Conservation (phyloP, 2,329 filamentous ascomycete genomes). For the Beauveria varroae region DNA sequence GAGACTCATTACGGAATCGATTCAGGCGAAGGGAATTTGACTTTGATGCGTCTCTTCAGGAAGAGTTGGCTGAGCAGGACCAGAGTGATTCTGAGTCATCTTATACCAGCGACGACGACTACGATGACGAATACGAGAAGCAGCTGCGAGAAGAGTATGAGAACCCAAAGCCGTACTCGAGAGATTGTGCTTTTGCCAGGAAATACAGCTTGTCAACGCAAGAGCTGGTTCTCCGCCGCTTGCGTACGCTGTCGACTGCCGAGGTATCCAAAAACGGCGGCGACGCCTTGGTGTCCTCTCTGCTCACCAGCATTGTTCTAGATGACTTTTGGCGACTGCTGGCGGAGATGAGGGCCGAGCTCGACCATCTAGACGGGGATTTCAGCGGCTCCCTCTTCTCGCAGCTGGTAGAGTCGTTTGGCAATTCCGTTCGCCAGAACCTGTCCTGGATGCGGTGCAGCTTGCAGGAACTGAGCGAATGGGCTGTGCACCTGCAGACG, state of each 20-base stretch:
- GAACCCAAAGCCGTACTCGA: slow-evolving; percentile 15
- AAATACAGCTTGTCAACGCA: slow-evolving; percentile 20
- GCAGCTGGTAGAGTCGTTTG: slow-evolving; percentile 19
- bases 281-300: slow-evolving; percentile 9
- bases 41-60: neutral
- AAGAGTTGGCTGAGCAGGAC: slow-evolving; percentile 8
- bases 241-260: slow-evolving; percentile 12
- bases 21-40: neutral
- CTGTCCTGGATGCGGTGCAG: slow-evolving; percentile 18
- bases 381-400: slow-evolving; percentile 18
- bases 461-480: slow-evolving; percentile 14
- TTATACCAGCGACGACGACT: slow-evolving; percentile 16
- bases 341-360: slow-evolving; percentile 18
- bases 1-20: neutral
- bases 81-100: slow-evolving; percentile 6
- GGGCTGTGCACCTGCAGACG: slow-evolving; percentile 8
- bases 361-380: slow-evolving; percentile 21
- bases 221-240: slow-evolving; percentile 18
- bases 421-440: slow-evolving; percentile 19
- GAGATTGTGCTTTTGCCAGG: slow-evolving; percentile 21
- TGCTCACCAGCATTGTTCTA: slow-evolving; percentile 16
- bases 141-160: slow-evolving; percentile 15
- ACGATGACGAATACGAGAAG: slow-evolving; percentile 17
- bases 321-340: slow-evolving; percentile 22
- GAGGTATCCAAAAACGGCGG: slow-evolving; percentile 11